phyloP scores from a whole-genome alignment of 2,329 filamentous ascomycete species.

The Exophiala phaeomuriformis region DNA sequence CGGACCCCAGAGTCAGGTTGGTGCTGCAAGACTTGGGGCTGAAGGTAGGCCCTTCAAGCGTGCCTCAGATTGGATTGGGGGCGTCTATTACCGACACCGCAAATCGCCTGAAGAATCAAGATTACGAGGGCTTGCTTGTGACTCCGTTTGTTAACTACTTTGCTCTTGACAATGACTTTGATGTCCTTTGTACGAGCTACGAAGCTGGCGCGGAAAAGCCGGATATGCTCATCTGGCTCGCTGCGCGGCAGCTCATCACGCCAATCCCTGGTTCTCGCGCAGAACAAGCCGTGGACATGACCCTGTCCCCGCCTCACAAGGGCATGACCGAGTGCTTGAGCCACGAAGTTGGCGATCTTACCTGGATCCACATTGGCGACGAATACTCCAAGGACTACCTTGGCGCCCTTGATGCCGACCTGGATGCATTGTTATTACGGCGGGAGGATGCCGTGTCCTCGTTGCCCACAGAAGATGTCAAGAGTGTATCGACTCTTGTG shows the following conservation, averaged over 20 bases:
- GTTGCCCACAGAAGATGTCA: neutral
- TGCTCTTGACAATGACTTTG: slow-evolving; percentile 32
- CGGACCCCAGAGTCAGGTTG: slow-evolving; percentile 38
- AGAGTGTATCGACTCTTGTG: slow-evolving; percentile 16
- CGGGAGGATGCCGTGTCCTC: slow-evolving; percentile 19
- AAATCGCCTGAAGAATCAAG: neutral
- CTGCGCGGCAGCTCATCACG: slow-evolving; percentile 27
- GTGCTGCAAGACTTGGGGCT: slow-evolving; percentile 38
- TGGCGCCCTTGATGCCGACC: slow-evolving; percentile 35
- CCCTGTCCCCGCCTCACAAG: neutral
- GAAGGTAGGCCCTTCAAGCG: slow-evolving; percentile 30
- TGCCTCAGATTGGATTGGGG: slow-evolving; percentile 25
- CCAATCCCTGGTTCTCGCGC: slow-evolving; percentile 10
- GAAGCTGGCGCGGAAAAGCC: slow-evolving; percentile 42
- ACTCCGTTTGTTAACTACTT: slow-evolving; percentile 11
- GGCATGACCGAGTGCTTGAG: slow-evolving; percentile 12
- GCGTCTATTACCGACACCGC: neutral
- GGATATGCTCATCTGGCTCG: slow-evolving; percentile 35
- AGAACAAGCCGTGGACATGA: slow-evolving; percentile 8
- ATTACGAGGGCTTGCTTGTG: neutral
- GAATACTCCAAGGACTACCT: slow-evolving; percentile 38
- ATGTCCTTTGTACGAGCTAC: slow-evolving; percentile 42
- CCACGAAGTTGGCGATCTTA: slow-evolving; percentile 5
- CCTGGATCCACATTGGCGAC: slow-evolving; percentile 40
- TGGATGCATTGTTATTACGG: slow-evolving; percentile 33